phyloP scores from a whole-genome alignment of 1,284 basidiomycete genomes.

The Austropuccinia psidii region DNA sequence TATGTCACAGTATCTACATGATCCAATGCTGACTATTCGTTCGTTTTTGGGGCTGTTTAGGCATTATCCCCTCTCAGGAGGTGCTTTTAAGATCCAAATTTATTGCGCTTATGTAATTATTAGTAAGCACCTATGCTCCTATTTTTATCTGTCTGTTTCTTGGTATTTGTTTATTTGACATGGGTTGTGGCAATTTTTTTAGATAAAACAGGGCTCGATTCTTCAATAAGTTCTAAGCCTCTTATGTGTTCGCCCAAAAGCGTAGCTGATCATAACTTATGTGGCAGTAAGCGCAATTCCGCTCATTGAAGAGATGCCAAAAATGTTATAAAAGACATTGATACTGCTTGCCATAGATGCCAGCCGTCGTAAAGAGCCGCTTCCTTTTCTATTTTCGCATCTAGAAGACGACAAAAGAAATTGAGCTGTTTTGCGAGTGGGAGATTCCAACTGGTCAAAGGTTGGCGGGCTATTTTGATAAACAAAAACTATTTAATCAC shows the following conservation, averaged over 20 bases:
- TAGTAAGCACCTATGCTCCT: too few species aligned
- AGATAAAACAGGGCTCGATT: constrained; percentile 81
- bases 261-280: constrained; percentile 67
- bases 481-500: background rate
- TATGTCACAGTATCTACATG: too few species aligned
- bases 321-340: too few species aligned
- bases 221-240: constrained; percentile 65
- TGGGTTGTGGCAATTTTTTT: too few species aligned
- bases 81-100: too few species aligned
- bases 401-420: constrained; percentile 67
- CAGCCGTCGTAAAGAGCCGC: constrained; percentile 42
- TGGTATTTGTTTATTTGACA: too few species aligned
- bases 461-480: constrained; percentile 50
- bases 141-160: too few species aligned
- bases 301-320: too few species aligned
- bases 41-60: too few species aligned
- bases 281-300: constrained; percentile 47
- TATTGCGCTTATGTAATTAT: too few species aligned
- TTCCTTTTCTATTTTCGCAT: constrained; percentile 67
- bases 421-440: constrained; percentile 73
- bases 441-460: constrained; percentile 87
- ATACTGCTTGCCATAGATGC: constrained; percentile 49
- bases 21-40: too few species aligned
- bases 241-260: constrained; percentile 67
- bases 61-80: too few species aligned